Conservation (phyloP, 2,329 filamentous ascomycete genomes). For the Pestalotiopsis sp. region DNA sequence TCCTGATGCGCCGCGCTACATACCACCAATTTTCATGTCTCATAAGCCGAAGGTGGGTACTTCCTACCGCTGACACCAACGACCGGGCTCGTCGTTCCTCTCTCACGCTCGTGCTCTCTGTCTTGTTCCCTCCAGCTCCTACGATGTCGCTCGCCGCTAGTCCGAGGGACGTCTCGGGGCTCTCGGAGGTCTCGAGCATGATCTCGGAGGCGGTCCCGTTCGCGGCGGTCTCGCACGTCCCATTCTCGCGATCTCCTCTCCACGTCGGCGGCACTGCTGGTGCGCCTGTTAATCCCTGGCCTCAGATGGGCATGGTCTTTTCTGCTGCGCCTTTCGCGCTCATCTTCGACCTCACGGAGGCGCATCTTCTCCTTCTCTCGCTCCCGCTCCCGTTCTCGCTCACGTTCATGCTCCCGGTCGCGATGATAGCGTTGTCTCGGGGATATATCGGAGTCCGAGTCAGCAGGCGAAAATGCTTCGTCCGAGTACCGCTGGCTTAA, state of each 20-base stretch:
- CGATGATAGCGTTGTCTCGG: slow-evolving; percentile 22
- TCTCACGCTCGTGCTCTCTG: slow-evolving; percentile 27
- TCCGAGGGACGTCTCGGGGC: slow-evolving; percentile 28
- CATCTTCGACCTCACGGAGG: slow-evolving; percentile 24
- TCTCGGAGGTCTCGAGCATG: slow-evolving; percentile 31
- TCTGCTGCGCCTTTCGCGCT: slow-evolving; percentile 27
- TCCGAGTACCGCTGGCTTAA: slow-evolving; percentile 29
- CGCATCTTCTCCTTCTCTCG: slow-evolving; percentile 23
- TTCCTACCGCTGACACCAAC: slow-evolving; percentile 29
- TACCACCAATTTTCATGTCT: not conserved
- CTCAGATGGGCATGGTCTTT: slow-evolving; percentile 29
- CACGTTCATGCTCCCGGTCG: slow-evolving; percentile 14
- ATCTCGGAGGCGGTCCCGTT: slow-evolving; percentile 11
- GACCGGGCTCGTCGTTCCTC: slow-evolving; percentile 12
- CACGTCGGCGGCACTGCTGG: slow-evolving; percentile 33
- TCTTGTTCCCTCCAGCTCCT: slow-evolving; percentile 21
- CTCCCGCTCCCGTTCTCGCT: slow-evolving; percentile 19
- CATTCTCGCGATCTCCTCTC: slow-evolving; percentile 29
- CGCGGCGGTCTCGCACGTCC: slow-evolving; percentile 22
- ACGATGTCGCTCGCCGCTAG: slow-evolving; percentile 29
- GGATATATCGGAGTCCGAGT: slow-evolving; percentile 26
- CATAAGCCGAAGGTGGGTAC: slow-evolving; percentile 22
- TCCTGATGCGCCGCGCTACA: slow-evolving; percentile 2
- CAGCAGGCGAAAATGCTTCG: slow-evolving; percentile 29
- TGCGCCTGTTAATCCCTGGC: slow-evolving; percentile 26